A percentile compares a stretch with the other conserved stretches of the same genome.
Evolutionary conservation across 2,329 filamentous ascomycete genomes (phyloP).

Genomic region (Pestalotiopsis sp.): DNA sequence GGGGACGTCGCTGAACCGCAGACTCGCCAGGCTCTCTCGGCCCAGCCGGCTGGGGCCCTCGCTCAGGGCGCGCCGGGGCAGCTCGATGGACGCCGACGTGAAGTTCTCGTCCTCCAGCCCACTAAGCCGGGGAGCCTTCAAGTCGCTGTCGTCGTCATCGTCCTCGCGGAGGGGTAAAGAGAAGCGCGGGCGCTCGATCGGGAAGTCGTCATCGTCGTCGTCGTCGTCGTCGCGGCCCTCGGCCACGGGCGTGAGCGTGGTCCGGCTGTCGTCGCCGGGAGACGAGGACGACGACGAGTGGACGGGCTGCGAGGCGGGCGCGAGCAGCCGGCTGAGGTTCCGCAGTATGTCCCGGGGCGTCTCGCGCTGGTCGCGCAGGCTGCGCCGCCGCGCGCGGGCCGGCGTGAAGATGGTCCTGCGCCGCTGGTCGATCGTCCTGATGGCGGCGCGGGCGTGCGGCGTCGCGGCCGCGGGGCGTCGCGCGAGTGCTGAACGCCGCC

Average conservation of each 20-base stretch:
- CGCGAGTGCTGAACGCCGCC: conserved; percentile 47
- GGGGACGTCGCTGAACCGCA: conserved; percentile 52
- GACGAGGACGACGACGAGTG: conserved; percentile 45
- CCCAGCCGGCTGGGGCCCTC: conserved; percentile 49
- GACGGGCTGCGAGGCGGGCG: conserved; percentile 45
- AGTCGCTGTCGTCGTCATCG: conserved; percentile 42
- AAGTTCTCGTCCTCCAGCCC: conserved; percentile 59
- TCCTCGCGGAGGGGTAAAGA: conserved; percentile 56
- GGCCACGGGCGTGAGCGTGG: conserved; percentile 24
- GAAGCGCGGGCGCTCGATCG: conserved; percentile 51
- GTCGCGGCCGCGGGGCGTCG: conserved; percentile 47
- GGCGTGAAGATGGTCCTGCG: conserved; percentile 62
- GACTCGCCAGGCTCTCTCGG: conserved; percentile 47
- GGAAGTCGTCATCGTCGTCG: conserved; percentile 52
- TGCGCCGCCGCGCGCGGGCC: conserved; percentile 57
- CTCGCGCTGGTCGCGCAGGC: conserved; percentile 50
- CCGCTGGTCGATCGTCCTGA: conserved; percentile 57
- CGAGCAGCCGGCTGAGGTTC: conserved; percentile 54
- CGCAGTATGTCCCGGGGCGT: conserved; percentile 38
- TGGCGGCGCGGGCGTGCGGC: conserved; percentile 62
- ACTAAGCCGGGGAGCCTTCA: conserved; percentile 54
- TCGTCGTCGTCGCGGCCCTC: conserved; percentile 51
- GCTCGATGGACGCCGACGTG: conserved; percentile 60
- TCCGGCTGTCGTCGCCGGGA: conserved; percentile 17
- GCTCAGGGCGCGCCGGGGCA: conserved; percentile 52